Evolutionary conservation across 2,329 filamentous ascomycete genomes (phyloP).

Genomic region (Penicillium verrucosum): DNA sequence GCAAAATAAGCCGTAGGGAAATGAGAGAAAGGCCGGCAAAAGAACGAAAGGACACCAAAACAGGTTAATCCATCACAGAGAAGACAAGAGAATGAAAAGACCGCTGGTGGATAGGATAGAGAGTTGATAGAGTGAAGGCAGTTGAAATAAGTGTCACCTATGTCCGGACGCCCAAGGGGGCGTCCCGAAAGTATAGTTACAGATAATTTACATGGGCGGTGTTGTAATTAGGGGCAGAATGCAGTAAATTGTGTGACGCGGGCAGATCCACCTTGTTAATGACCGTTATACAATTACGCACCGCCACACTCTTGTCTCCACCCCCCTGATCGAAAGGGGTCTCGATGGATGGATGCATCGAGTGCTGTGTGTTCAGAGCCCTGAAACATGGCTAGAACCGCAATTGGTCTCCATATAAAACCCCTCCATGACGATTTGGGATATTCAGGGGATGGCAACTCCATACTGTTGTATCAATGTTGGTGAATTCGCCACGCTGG

Average conservation of each 20-base stretch:
- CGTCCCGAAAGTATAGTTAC: constrained; percentile 10
- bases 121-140: constrained; percentile 3
- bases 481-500: constrained; percentile 4
- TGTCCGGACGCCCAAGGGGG: constrained; percentile 16
- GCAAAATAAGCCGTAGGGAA: neutral
- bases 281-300: constrained; percentile 19
- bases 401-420: neutral
- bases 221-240: constrained; percentile 3
- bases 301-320: constrained; percentile 21
- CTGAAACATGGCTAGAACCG: neutral
- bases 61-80: constrained; percentile 17
- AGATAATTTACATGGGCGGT: constrained; percentile 18
- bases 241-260: neutral
- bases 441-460: neutral
- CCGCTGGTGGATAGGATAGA: constrained; percentile 1
- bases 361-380: neutral
- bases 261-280: neutral
- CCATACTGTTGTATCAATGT: neutral
- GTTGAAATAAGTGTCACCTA: constrained; percentile 14
- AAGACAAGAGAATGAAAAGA: constrained; percentile 1
- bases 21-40: constrained; percentile 15
- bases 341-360: neutral
- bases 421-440: neutral
- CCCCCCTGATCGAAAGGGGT: constrained; percentile 23
- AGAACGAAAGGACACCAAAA: constrained; percentile 6